Conservation (phyloP, 768 basidiomycete species). For the Cystobasidium ongulense region DNA sequence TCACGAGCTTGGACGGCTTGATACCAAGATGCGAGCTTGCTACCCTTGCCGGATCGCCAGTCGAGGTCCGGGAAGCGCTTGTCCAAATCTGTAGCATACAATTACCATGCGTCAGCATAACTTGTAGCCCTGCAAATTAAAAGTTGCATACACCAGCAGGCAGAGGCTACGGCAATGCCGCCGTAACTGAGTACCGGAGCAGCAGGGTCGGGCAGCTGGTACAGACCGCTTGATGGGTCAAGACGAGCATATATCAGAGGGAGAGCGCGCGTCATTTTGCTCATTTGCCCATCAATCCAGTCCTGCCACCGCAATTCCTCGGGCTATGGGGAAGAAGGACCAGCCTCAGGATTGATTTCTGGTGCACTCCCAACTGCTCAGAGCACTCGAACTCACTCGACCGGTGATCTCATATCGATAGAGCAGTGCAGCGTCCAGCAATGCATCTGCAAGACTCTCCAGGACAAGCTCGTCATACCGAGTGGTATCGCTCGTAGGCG, state of each 20-base stretch:
- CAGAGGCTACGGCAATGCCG: not conserved
- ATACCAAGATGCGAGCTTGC: not conserved
- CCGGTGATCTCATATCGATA: not conserved
- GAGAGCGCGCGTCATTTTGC: not conserved
- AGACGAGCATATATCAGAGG: constrained; percentile 4
- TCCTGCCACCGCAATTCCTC: not conserved
- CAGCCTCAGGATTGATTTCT: no score
- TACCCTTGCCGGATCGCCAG: not conserved
- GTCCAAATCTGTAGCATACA: constrained; percentile 9
- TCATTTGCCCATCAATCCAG: constrained; percentile 1
- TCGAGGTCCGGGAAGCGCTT: constrained; percentile 1
- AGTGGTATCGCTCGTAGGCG: not conserved
- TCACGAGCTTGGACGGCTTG: not conserved
- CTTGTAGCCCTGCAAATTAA: no score
- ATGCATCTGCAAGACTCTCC: not conserved
- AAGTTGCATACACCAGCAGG: not conserved
- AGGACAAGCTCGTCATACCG: not conserved
- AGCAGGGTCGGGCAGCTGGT: not conserved
- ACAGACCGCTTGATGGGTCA: not conserved
- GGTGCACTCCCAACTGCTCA: no score
- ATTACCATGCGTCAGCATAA: no score
- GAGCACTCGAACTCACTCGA: not conserved
- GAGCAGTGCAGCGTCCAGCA: not conserved
- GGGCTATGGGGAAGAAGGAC: not conserved
- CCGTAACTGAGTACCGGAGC: not conserved